phyloP scores from a whole-genome alignment of 768 basidiomycete genomes.

The Psilocybe subaeruginosa region DNA sequence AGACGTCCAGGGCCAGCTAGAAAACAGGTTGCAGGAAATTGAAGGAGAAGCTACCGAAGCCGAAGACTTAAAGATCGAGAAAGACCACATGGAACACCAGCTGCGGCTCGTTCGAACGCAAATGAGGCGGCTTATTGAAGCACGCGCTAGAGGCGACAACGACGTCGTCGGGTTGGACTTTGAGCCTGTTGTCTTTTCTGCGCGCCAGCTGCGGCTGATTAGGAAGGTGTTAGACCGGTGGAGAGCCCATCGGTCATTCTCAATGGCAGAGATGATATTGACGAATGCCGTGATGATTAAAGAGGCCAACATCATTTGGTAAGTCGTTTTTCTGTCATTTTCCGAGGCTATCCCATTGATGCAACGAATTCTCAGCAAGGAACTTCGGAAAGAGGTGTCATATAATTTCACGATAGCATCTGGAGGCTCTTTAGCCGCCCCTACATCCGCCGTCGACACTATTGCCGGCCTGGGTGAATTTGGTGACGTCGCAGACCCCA shows the following conservation, averaged over 20 bases:
- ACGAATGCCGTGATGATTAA: constrained; percentile 86
- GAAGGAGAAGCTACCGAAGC: constrained; percentile 59
- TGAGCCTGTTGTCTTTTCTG: constrained; percentile 84
- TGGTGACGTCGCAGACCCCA: constrained; percentile 89
- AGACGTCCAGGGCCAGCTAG: constrained; percentile 76
- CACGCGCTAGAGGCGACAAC: constrained; percentile 74
- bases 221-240: constrained; percentile 84
- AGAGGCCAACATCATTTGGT: constrained; percentile 95
- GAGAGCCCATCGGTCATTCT: constrained; percentile 83
- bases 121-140: constrained; percentile 81
- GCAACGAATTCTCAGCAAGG: constrained; percentile 57
- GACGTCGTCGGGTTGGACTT: constrained; percentile 65
- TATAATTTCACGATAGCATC: constrained; percentile 95
- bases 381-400: constrained; percentile 82
- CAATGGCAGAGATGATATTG: constrained; percentile 90
- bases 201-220: constrained; percentile 80
- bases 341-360: not conserved
- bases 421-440: constrained; percentile 75
- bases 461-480: constrained; percentile 90
- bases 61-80: constrained; percentile 87
- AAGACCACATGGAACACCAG: constrained; percentile 92
- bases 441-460: constrained; percentile 82
- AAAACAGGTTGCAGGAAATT: constrained; percentile 69
- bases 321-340: constrained; percentile 20
- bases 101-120: constrained; percentile 78